Evolutionary conservation across 1,284 basidiomycete species (phyloP), one percentile per base, ranked within the genome.

Genomic region (Rugosomyces carneus): DNA sequence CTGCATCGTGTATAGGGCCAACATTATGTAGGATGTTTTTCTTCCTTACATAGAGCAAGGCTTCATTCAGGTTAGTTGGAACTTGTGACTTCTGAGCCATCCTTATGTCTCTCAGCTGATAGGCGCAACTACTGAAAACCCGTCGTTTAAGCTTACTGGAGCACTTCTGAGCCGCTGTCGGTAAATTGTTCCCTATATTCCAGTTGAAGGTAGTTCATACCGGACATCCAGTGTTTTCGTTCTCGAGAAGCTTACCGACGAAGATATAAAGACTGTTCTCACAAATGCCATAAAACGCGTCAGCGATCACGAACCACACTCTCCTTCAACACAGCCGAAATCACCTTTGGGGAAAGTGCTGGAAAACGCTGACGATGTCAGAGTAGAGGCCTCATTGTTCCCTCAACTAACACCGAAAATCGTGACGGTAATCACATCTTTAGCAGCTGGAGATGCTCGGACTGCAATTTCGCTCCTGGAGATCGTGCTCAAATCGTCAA

Each of bases 91-190:
- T 27, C 46, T 45, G 45, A 4, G 55, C 56, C 18, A 39, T 37
- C 11, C 36, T 37, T 19, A 37, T 23, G 49, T 45, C 46, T 58
- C 53, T 45, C 45, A 39, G 73, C 69, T 94, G 27, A 80, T 95
- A 50, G 89, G 89, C 13, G 91, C 92, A 0, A 95, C 92, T 2
- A 95, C 92, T 0, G 92, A 95, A 63, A 95, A 95, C 57, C 92
- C 92, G 0, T 91, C 88, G 1, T 95, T 94, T 69, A 89, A 86
- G 55, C 64, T 90, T 35, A 88, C 80, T 41, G 78, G 78, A 27
- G 87, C 90, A 3, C 68, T 93, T 29, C 67, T 93, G 31, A 89
- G 86, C 56, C 79, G 90, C 37, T 90, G 89, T 64, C 78, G 89
- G 86, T 84, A 52, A 43, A 47, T 40, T 18, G n/a, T 37, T 21